A percentile compares a stretch with the other conserved stretches of the same genome.
phyloP scores from a whole-genome alignment of 2,329 filamentous ascomycete species.

The Stachybotrys chlorohalonatus region DNA sequence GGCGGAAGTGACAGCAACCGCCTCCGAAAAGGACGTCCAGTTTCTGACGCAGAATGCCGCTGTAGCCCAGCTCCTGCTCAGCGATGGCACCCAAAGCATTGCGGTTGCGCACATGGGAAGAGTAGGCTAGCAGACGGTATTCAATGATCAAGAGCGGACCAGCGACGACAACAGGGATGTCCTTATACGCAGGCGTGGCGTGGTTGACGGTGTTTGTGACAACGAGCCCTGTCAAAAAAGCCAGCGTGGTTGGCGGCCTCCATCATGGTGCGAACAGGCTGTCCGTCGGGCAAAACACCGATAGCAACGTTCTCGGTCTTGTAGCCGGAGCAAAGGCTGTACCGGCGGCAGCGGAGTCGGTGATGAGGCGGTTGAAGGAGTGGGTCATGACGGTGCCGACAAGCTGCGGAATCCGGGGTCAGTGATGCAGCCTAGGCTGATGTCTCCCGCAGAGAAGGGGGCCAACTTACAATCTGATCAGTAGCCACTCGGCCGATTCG shows the following conservation, averaged over 20 bases:
- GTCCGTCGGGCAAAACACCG: slow-evolving; percentile 18
- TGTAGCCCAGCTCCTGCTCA: slow-evolving; percentile 23
- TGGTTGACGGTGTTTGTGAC: slow-evolving; percentile 27
- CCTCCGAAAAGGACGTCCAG: slow-evolving; percentile 28
- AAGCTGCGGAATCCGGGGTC: background rate
- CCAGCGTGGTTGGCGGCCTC: slow-evolving; percentile 26
- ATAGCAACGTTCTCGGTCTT: slow-evolving; percentile 27
- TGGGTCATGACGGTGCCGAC: slow-evolving; percentile 10
- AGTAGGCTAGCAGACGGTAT: slow-evolving; percentile 9
- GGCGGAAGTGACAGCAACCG: slow-evolving; percentile 28
- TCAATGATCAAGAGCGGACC: background rate
- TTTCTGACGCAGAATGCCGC: slow-evolving; percentile 21
- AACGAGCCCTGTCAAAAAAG: slow-evolving; percentile 24
- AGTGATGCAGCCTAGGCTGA: background rate
- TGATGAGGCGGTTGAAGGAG: slow-evolving; percentile 22
- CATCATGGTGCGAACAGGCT: slow-evolving; percentile 24
- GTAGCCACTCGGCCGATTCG: background rate
- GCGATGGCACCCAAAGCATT: slow-evolving; percentile 22
- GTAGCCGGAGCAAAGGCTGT: slow-evolving; percentile 27
- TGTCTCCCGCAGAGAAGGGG: background rate
- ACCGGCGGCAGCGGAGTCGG: slow-evolving; percentile 26
- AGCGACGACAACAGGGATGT: too few species aligned
- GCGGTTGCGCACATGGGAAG: slow-evolving; percentile 20
- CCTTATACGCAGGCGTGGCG: slow-evolving; percentile 12
- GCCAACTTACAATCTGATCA: slow-evolving; percentile 1